Conservation (phyloP, 2,329 filamentous ascomycete genomes). For the Plectosphaerella sp. region DNA sequence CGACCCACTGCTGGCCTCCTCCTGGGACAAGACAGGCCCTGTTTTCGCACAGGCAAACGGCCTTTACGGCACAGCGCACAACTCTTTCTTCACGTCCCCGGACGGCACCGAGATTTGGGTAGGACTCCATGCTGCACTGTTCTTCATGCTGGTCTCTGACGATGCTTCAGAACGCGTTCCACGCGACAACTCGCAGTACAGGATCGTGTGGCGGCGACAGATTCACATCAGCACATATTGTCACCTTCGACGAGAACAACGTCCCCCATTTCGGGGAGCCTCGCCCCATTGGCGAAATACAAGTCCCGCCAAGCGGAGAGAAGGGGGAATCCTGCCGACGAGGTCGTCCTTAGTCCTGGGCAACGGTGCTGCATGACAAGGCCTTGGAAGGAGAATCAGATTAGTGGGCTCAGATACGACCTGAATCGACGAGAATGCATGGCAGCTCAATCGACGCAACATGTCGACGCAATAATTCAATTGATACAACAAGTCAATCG, state of each 20-base stretch:
- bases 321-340: not conserved
- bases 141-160: not conserved
- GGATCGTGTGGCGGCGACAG: constrained; percentile 1
- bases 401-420: too few relatives aligned
- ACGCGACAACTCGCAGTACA: not conserved
- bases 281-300: not conserved
- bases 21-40: constrained; percentile 10
- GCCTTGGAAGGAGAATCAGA: too few relatives aligned
- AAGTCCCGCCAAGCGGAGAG: not conserved
- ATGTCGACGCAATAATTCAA: too few relatives aligned
- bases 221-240: constrained; percentile 1
- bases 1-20: constrained; percentile 1
- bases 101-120: constrained; percentile 2
- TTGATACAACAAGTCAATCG: too few relatives aligned
- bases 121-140: not conserved
- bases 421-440: too few relatives aligned
- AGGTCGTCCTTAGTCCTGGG: too few relatives aligned
- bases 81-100: constrained; percentile 7
- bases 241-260: constrained; percentile 3
- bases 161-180: not conserved
- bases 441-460: too few relatives aligned
- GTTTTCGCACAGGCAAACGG: constrained; percentile 11
- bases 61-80: constrained; percentile 11
- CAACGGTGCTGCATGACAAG: too few relatives aligned
- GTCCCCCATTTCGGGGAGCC: not conserved